phyloP scores from a whole-genome alignment of 2,329 filamentous ascomycete species.

The Cladosporium sphaerospermum region DNA sequence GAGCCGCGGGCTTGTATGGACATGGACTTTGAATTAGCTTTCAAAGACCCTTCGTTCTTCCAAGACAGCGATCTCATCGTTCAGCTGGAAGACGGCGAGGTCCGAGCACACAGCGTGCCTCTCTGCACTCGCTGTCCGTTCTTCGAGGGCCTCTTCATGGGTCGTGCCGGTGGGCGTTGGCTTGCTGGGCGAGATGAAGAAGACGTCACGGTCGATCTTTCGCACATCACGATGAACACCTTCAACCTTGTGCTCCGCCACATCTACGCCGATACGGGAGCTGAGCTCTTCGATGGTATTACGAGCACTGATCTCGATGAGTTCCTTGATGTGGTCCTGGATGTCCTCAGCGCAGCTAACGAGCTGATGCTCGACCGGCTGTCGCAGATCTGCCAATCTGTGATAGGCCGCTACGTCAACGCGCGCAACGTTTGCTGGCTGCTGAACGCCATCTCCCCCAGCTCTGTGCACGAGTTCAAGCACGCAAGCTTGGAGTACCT shows the following conservation, averaged over 20 bases:
- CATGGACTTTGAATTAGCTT: conserved; percentile 63
- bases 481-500: conserved; percentile 84
- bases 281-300: conserved; percentile 74
- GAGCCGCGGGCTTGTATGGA: conserved; percentile 58
- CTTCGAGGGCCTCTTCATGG: conserved; percentile 83
- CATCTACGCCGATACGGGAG: conserved; percentile 76
- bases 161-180: conserved; percentile 82
- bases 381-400: conserved; percentile 79
- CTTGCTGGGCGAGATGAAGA: conserved; percentile 44
- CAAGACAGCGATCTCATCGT: conserved; percentile 73
- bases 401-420: conserved; percentile 77
- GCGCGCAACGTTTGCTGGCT: conserved; percentile 79
- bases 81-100: conserved; percentile 64
- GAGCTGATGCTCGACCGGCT: conserved; percentile 92
- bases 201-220: conserved; percentile 67
- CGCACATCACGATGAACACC: conserved; percentile 65
- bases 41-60: conserved; percentile 65
- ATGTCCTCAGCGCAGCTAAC: conserved; percentile 83
- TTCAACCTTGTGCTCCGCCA: conserved; percentile 76
- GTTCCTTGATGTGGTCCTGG: conserved; percentile 81
- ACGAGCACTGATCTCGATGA: conserved; percentile 67
- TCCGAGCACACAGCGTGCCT: conserved; percentile 69
- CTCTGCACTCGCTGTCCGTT: conserved; percentile 83
- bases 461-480: conserved; percentile 78
- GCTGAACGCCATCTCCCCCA: conserved; percentile 79